These are phyloP conservation scores for Wickerhamomyces ciferrii DNA, from an alignment of 805 yeast genomes.

Conservation along the genomic window DNA sequence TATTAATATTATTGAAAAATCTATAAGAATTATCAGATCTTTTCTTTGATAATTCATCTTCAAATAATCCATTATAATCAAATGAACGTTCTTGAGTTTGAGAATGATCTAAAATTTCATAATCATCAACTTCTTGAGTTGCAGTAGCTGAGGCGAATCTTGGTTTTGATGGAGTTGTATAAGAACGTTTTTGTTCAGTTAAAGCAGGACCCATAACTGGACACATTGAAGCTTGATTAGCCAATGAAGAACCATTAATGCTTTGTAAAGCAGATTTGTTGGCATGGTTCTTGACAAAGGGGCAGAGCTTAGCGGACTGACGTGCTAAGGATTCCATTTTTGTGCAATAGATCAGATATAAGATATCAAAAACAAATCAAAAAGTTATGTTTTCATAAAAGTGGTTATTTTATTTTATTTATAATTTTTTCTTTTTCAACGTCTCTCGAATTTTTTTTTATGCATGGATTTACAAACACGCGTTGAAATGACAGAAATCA, in stretches of 20 bases:
- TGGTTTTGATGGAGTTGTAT: slow-evolving; percentile 26
- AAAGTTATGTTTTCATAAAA: background rate
- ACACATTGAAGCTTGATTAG: slow-evolving; percentile 61
- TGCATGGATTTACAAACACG: too few species aligned
- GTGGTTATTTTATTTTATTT: background rate
- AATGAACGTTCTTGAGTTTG: slow-evolving; percentile 48
- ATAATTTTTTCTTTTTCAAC: background rate
- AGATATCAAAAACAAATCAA: background rate
- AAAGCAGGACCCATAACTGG: slow-evolving; percentile 91
- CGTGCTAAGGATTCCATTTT: slow-evolving; percentile 76
- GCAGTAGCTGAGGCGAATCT: slow-evolving; percentile 27
- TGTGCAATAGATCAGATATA: background rate
- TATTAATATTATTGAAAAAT: slow-evolving; percentile 93
- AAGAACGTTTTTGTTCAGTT: slow-evolving; percentile 28
- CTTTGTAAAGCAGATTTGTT: slow-evolving; percentile 55
- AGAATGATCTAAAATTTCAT: slow-evolving; percentile 24
- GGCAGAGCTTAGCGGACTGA: slow-evolving; percentile 76
- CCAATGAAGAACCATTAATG: slow-evolving; percentile 33
- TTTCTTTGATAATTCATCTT: slow-evolving; percentile 63
- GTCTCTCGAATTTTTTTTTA: background rate
- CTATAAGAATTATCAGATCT: slow-evolving; percentile 89
- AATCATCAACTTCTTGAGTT: slow-evolving; percentile 21
- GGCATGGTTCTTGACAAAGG: slow-evolving; percentile 58
- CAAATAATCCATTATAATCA: slow-evolving; percentile 70
- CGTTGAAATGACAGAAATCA: too few species aligned